phyloP scores from a whole-genome alignment of 306 rosid species.

The Heteromeles arbutifolia region DNA sequence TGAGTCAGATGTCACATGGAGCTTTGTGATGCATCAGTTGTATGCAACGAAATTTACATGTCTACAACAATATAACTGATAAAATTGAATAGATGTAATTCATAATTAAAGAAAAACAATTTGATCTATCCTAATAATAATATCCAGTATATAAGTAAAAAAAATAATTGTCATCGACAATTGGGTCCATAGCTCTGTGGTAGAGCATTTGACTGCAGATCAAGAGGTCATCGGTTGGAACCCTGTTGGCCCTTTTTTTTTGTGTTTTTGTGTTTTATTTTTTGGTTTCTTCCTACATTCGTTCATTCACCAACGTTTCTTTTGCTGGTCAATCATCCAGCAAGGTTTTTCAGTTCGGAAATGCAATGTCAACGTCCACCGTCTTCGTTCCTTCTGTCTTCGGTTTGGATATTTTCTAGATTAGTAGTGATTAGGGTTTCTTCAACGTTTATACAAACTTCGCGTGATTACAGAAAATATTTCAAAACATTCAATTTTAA shows the following conservation, averaged over 20 bases:
- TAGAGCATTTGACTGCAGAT: background rate
- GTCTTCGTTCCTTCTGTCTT: no score
- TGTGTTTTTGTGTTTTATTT: background rate
- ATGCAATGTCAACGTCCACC: background rate
- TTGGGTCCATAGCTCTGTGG: slow-evolving; percentile 31
- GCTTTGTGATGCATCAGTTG: no score
- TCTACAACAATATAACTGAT: no score
- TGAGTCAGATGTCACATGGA: no score
- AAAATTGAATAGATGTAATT: background rate
- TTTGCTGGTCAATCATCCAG: background rate
- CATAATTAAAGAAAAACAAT: background rate
- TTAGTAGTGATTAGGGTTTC: background rate
- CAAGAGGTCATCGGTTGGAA: background rate
- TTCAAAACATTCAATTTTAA: no score
- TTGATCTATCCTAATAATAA: background rate
- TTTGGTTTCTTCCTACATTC: background rate
- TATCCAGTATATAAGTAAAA: no score
- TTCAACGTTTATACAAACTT: background rate
- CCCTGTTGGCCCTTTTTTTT: slow-evolving; percentile 15
- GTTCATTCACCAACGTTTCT: background rate
- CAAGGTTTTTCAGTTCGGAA: background rate
- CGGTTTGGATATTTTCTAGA: no score
- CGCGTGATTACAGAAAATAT: no score
- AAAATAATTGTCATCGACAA: no score
- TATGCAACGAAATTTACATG: no score